Percentiles rank a stretch among this genome's conserved stretches.
Conservation (phyloP, 192 early-diverging fungal species). For the Linnemannia hyalina region DNA sequence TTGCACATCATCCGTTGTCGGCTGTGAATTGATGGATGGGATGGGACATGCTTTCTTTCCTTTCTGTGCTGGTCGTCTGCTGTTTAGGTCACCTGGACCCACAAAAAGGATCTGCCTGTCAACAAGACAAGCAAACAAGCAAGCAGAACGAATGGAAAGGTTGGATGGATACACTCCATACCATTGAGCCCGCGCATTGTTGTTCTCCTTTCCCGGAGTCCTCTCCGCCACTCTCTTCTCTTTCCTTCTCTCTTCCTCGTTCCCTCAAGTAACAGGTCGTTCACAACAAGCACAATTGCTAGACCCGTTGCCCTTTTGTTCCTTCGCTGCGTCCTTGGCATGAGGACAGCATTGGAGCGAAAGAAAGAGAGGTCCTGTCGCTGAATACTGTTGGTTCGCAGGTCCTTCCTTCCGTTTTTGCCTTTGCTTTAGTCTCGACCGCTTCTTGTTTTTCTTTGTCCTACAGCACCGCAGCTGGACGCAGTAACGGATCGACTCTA, state of each 20-base stretch:
- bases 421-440: too few species aligned
- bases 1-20: neutral
- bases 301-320: neutral
- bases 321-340: neutral
- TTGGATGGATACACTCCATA: too few species aligned
- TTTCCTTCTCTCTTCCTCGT: neutral
- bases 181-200: neutral
- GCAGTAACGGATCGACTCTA: conserved; percentile 2
- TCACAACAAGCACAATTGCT: too few species aligned
- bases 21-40: neutral
- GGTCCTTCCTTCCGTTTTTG: too few species aligned
- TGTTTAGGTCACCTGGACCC: conserved; percentile 5
- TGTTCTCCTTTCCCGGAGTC: conserved; percentile 1
- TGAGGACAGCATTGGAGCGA: neutral
- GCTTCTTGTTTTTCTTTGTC: neutral
- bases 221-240: too few species aligned
- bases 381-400: neutral
- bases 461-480: conserved; percentile 3
- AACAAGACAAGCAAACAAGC: neutral
- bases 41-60: neutral
- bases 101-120: neutral
- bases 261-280: too few species aligned
- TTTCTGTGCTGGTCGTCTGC: neutral
- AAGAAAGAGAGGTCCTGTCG: neutral
- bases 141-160: neutral